These are phyloP conservation scores for Domatiomyces globalis DNA, from an alignment of 2,329 filamentous ascomycete genomes.

Conservation along the genomic window DNA sequence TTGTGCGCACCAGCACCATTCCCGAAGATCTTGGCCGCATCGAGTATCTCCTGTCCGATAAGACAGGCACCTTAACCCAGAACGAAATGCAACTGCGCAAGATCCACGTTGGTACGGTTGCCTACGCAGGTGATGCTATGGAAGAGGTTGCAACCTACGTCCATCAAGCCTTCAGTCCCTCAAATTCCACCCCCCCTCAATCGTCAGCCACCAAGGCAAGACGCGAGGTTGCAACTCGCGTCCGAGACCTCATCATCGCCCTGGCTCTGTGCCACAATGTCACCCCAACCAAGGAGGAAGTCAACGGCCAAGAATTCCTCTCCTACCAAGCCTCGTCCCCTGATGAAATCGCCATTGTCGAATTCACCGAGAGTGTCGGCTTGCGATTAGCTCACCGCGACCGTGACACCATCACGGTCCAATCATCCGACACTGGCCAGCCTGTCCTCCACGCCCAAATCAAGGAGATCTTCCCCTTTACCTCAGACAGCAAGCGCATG, in stretches of 20 bases:
- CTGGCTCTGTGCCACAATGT: slow-evolving; percentile 94
- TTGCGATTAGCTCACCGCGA: slow-evolving; percentile 74
- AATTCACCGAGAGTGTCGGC: slow-evolving; percentile 87
- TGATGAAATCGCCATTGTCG: slow-evolving; percentile 94
- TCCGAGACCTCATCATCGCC: slow-evolving; percentile 83
- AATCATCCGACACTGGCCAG: slow-evolving; percentile 59
- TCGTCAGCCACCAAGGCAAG: slow-evolving; percentile 28
- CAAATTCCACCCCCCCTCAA: slow-evolving; percentile 2
- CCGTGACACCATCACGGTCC: slow-evolving; percentile 68
- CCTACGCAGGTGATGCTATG: slow-evolving; percentile 97
- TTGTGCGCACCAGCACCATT: slow-evolving; percentile 93
- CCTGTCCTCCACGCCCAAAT: slow-evolving; percentile 74
- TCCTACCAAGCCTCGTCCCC: slow-evolving; percentile 95
- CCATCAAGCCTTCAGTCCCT: slow-evolving; percentile 59
- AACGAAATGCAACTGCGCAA: slow-evolving; percentile 99
- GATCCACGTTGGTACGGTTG: slow-evolving; percentile 94
- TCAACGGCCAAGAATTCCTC: slow-evolving; percentile 60
- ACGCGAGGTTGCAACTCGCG: slow-evolving; percentile 82
- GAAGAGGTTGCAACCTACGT: slow-evolving; percentile 85
- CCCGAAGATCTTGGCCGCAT: slow-evolving; percentile 91
- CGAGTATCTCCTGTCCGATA: slow-evolving; percentile 91
- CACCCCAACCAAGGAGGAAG: slow-evolving; percentile 76
- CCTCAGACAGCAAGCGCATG: slow-evolving; percentile 95
- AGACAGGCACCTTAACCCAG: slow-evolving; percentile 94
- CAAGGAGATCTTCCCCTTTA: slow-evolving; percentile 91